Conservation (phyloP, 202 grass and related monocot species). For the Panicum hallii region DNA sequence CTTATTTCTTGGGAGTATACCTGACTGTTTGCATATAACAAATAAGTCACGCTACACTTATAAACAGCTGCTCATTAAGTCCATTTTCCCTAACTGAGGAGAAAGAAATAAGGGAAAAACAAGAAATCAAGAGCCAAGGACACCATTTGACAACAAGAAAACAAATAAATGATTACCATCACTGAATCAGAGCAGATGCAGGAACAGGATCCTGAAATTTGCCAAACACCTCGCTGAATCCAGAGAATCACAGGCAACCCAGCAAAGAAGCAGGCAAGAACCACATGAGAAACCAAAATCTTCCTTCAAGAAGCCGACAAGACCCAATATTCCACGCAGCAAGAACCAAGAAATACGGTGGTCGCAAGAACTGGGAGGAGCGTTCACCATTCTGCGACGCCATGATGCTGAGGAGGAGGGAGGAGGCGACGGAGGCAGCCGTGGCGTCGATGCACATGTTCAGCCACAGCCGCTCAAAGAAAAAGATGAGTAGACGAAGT, state of each 20-base stretch:
- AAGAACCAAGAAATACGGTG: neutral
- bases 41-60: neutral
- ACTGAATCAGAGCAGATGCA: neutral
- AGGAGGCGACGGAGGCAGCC: neutral
- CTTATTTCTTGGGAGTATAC: neutral
- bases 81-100: neutral
- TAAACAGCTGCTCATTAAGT: neutral
- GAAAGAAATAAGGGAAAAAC: neutral
- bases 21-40: neutral
- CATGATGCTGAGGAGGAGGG: slow-evolving; percentile 26
- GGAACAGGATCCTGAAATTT: slow-evolving; percentile 13
- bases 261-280: neutral
- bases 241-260: neutral
- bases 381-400: slow-evolving; percentile 44
- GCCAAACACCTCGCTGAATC: neutral
- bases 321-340: neutral
- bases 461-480: slow-evolving; percentile 77
- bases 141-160: neutral
- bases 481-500: neutral
- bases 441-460: slow-evolving; percentile 55
- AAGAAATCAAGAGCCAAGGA: slow-evolving; percentile 16
- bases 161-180: neutral
- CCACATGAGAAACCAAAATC: slow-evolving; percentile 3
- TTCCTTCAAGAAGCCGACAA: neutral
- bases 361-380: slow-evolving; percentile 1